Base-by-base conservation (phyloP, 2,329 filamentous ascomycete genomes). In the Penicillium sp. region DNA sequence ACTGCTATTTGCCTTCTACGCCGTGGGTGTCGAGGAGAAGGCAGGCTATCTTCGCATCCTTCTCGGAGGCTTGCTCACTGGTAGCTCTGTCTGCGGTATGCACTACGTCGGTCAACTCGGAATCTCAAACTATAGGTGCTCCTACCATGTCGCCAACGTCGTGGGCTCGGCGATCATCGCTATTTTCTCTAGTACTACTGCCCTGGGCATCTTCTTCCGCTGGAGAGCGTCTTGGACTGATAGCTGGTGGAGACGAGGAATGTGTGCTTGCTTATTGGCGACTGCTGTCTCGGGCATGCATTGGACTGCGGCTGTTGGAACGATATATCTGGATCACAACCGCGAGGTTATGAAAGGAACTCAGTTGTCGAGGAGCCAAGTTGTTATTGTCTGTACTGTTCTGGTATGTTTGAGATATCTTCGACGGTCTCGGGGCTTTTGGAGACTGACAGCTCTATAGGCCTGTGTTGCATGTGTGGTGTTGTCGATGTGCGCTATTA, bases 51-150 rank as follows among this genome's bases (percentile, higher is more conserved):
- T 82, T 73, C 83, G 86, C 44, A 81, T 89, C 12, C 69, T 81
- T 8, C 68, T 84, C 6, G 88, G 89, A 9, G 90, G 91, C 7
- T 69, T 85, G 1, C 79, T 93, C 43, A 88, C 89, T 1, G 91
- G 91, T 15, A 79, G 86, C 6, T 87, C 90, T 23, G 87, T 94
- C 49, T 91, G 89, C 59, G 89, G 88, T 33, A 94, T 96, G 91
- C 90, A 96, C 72, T 96, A 94, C 68, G 79, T 93, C 19, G 90
- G 90, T n/a, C 92, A 96, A 70, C 84, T 89, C 33, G 91, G 90
- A 35, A 91, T 93, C 60, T 81, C 82, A 29, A 93, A 96, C 71
- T 96, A 94, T 69, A 75, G 71, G 4, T 87, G 89, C 65, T 75
- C 79, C 12, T 92, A 93, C 65, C 73, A 76, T 4, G 69, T 77